These are phyloP conservation scores for Jaltomata sinuosa DNA, from an alignment of 257 asterid genomes.

Conservation along the genomic window DNA sequence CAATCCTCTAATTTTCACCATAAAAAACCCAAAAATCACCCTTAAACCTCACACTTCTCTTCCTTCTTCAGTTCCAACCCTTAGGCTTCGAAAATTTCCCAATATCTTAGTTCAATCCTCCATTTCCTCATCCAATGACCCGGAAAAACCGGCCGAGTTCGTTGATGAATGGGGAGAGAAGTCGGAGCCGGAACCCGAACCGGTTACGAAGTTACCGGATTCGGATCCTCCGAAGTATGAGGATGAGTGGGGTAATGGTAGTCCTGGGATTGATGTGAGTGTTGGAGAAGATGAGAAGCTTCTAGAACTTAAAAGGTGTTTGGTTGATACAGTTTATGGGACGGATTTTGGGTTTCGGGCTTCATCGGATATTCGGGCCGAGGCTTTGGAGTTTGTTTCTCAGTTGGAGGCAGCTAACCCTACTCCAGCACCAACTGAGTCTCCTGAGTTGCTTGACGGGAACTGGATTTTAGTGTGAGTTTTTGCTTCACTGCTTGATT, in stretches of 20 bases:
- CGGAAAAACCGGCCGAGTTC: not conserved
- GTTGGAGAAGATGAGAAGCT: conserved; percentile 29
- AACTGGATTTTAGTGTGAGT: conserved; percentile 88
- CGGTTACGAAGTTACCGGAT: conserved; percentile 30
- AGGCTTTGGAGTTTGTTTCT: conserved; percentile 68
- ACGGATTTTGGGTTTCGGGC: conserved; percentile 75
- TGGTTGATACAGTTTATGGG: conserved; percentile 74
- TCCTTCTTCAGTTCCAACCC: not conserved
- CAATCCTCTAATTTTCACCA: not conserved
- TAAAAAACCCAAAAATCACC: not conserved
- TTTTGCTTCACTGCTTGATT: not conserved
- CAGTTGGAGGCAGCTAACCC: conserved; percentile 91
- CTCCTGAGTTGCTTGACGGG: conserved; percentile 75
- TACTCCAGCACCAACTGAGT: conserved; percentile 65
- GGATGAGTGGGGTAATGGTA: conserved; percentile 80
- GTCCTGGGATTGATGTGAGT: conserved; percentile 16
- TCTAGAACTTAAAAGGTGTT: conserved; percentile 55
- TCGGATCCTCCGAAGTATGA: conserved; percentile 59
- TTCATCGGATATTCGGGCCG: conserved; percentile 75
- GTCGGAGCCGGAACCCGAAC: conserved; percentile 49
- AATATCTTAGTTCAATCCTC: not conserved
- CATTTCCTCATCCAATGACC: conserved; percentile 9
- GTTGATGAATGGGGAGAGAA: conserved; percentile 89
- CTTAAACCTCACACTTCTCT: not conserved
- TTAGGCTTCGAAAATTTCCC: not conserved